Evolutionary conservation across 371 early-diverging fungal species (phyloP).

Genomic region (Dichotomocladium elegans): DNA sequence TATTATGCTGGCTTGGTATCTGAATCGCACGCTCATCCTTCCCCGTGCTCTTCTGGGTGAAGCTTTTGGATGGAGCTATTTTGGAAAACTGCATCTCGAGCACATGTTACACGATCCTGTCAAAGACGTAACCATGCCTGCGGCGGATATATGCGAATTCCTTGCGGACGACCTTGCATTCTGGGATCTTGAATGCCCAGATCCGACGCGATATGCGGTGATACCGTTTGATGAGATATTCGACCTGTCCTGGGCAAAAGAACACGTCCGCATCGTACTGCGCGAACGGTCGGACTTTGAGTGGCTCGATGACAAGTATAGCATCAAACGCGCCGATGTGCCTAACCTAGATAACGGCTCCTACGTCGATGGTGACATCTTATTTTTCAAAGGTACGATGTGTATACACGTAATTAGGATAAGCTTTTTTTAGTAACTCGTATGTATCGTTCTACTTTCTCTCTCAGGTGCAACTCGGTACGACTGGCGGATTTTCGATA

Average conservation of each 20-base stretch:
- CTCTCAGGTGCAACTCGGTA: conserved; percentile 34
- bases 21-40: conserved; percentile 46
- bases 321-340: conserved; percentile 19
- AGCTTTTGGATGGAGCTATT: conserved; percentile 44
- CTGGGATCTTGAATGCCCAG: conserved; percentile 25
- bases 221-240: conserved; percentile 42
- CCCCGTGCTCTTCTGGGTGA: conserved; percentile 50
- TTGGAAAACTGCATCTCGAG: conserved; percentile 30
- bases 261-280: conserved; percentile 34
- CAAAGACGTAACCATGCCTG: conserved; percentile 3
- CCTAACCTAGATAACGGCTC: conserved; percentile 15
- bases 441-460: no score
- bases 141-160: conserved; percentile 9
- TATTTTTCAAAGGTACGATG: conserved; percentile 38
- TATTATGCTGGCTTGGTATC: conserved; percentile 48
- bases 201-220: conserved; percentile 22
- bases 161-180: conserved; percentile 5
- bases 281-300: conserved; percentile 31
- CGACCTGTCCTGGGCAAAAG: conserved; percentile 39
- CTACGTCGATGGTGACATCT: conserved; percentile 37
- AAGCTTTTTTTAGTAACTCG: no score
- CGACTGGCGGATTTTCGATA: conserved; percentile 47
- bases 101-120: conserved; percentile 34
- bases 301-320: conserved; percentile 32
- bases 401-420: background rate